phyloP scores from a whole-genome alignment of 257 asterid genomes.

The Solanum pennellii region DNA sequence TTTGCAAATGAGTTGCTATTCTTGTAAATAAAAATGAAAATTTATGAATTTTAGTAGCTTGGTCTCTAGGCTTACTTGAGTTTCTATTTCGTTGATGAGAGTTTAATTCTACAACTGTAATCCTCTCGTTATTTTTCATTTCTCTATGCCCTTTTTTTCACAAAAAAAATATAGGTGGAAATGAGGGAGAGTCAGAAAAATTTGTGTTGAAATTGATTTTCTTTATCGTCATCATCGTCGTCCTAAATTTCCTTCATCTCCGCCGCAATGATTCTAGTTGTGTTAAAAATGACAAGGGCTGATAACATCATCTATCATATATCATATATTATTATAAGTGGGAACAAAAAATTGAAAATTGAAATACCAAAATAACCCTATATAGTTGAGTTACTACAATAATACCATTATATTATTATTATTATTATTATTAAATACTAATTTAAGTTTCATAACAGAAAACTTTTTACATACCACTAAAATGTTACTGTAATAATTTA shows the following conservation, averaged over 20 bases:
- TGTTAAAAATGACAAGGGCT: not conserved
- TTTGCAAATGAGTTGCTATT: not conserved
- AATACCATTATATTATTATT: too few relatives aligned
- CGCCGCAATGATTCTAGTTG: not conserved
- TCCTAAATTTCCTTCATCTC: not conserved
- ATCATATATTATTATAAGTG: too few relatives aligned
- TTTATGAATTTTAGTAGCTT: not conserved
- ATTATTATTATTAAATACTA: too few relatives aligned
- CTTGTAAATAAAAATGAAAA: not conserved
- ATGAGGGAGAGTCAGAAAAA: not conserved
- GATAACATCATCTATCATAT: too few relatives aligned
- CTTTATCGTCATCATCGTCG: not conserved
- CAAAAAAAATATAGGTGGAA: not conserved
- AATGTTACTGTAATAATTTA: too few relatives aligned
- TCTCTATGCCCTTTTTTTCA: not conserved
- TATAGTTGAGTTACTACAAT: too few relatives aligned
- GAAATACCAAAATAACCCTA: too few relatives aligned
- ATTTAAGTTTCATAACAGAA: too few relatives aligned
- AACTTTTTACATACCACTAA: too few relatives aligned
- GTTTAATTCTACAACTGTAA: too few relatives aligned
- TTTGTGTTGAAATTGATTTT: not conserved
- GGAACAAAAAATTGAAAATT: too few relatives aligned
- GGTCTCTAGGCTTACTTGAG: too few relatives aligned
- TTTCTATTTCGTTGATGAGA: fast-evolving
- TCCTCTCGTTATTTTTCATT: not conserved